Evolutionary conservation across 345 rosid genomes (phyloP).

Genomic region (Cardamine occulta): DNA sequence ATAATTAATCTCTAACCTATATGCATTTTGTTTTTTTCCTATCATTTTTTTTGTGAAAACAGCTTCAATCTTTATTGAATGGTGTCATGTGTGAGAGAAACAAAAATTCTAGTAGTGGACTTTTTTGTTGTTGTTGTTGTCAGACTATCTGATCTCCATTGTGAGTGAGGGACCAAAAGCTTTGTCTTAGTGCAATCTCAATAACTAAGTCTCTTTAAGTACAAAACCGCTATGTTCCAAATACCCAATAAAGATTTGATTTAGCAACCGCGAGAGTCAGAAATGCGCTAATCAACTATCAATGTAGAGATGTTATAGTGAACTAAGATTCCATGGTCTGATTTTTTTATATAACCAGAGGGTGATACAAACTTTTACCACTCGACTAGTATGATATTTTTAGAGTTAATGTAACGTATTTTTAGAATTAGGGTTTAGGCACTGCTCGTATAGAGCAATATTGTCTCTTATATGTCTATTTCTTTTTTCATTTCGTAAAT

Average conservation of each 20-base stretch:
- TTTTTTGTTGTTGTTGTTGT: constrained; percentile 39
- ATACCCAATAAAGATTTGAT: background rate
- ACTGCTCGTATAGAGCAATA: too few relatives aligned
- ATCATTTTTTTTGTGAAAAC: constrained; percentile 12
- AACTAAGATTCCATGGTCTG: background rate
- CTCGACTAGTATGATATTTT: too few relatives aligned
- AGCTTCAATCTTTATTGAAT: constrained; percentile 15
- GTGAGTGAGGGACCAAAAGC: constrained; percentile 43
- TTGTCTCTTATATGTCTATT: background rate
- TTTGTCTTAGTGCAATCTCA: constrained; percentile 13
- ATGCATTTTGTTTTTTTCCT: constrained; percentile 25
- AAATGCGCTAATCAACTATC: background rate
- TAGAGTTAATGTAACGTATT: background rate
- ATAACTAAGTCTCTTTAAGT: constrained; percentile 1
- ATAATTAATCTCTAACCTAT: constrained; percentile 33
- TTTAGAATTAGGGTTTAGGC: background rate
- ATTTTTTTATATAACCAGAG: background rate
- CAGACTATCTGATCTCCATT: constrained; percentile 41
- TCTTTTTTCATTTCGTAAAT: background rate
- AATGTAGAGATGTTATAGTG: background rate
- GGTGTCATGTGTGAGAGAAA: constrained; percentile 37
- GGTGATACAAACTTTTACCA: too few relatives aligned
- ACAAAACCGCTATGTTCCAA: background rate
- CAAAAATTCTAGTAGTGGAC: constrained; percentile 33
- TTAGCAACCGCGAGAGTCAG: background rate